Base-by-base conservation (phyloP, 2,329 filamentous ascomycete species). In the Hypoxylon sp. region DNA sequence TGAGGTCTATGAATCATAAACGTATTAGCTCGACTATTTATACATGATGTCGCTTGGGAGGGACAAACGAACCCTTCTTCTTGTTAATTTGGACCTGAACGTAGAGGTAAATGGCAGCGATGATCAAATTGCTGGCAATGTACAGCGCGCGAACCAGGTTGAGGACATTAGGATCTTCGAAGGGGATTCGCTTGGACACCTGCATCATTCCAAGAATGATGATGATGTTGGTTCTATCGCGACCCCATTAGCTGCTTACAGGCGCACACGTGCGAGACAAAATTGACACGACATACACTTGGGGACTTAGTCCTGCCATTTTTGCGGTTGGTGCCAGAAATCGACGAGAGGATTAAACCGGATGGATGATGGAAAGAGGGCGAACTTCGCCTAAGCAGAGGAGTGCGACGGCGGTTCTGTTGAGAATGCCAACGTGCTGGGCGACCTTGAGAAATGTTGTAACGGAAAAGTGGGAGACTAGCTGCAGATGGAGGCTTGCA, bases 171-270 rank as follows among this genome's bases (percentile, higher is more conserved):
- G 86, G 93, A 77, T 98, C 91, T 28, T 98, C 95, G 76, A 98
- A 97, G 50, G 94, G 93, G 67, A 99, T 89, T 81, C 91, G 93
- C 88, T 98, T 98, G 74, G 93, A 92, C 67, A 97, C 91, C 86
- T 97, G 95, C 93, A 98, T 97, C 91, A 97, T 96, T 78, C 92
- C 92, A 73, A 97, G 88, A 83, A 97, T 94, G 89, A 97, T 93
- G 84, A 93, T 85, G 80, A 97, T 86, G 87, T 97, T 97, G 80
- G 92, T 93, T 76, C 93, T 97, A 80, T 72, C 68, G 57, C 67
- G 64, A 42, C 24, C 28, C 42, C 59, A 71, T 78, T 62, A 78
- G 77, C 60, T 20, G 24, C 14, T 30, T 32, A 12, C 48, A 45
- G 24, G 18, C 55, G 55, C 38, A 67, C 54, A 61, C 52, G 45